Percentiles rank a stretch among this genome's conserved stretches.
Conservation (phyloP, 331 rosid genomes). For the Acacia pycnantha region DNA sequence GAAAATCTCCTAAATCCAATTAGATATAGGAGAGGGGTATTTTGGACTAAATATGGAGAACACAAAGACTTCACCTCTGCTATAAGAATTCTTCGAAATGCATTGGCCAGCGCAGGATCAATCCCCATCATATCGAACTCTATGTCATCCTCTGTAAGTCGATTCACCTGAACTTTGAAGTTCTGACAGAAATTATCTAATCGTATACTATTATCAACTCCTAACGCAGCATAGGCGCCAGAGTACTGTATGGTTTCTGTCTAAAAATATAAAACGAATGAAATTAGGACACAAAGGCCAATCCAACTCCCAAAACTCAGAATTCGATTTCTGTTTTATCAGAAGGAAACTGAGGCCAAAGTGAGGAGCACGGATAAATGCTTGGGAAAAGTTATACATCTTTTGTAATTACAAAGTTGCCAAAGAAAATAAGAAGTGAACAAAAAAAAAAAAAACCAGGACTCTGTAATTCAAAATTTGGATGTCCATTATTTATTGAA, state of each 20-base stretch:
- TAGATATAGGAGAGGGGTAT: not conserved
- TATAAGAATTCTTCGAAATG: conserved; percentile 91
- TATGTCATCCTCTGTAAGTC: conserved; percentile 52
- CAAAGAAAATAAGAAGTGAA: not conserved
- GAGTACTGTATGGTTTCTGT: conserved; percentile 81
- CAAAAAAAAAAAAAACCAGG: not conserved
- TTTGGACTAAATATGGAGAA: not conserved
- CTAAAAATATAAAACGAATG: conserved; percentile 47
- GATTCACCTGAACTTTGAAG: conserved; percentile 76
- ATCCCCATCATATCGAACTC: conserved; percentile 97
- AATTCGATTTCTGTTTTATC: not conserved
- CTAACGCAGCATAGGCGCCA: conserved; percentile 72
- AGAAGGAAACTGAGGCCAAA: not conserved
- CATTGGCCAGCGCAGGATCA: conserved; percentile 91
- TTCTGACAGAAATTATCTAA: conserved; percentile 64
- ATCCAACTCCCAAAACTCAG: not conserved
- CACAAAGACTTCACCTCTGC: conserved; percentile 63
- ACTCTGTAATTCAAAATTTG: not conserved
- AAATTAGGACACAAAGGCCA: conserved; percentile 2
- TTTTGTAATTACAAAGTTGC: not conserved
- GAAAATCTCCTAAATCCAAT: not conserved
- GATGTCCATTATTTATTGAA: not conserved
- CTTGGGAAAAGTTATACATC: not conserved
- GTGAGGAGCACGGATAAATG: not conserved
- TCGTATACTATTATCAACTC: conserved; percentile 68